Base-by-base conservation (phyloP, 2,329 filamentous ascomycete genomes). In the Epichloe gansuensis region DNA sequence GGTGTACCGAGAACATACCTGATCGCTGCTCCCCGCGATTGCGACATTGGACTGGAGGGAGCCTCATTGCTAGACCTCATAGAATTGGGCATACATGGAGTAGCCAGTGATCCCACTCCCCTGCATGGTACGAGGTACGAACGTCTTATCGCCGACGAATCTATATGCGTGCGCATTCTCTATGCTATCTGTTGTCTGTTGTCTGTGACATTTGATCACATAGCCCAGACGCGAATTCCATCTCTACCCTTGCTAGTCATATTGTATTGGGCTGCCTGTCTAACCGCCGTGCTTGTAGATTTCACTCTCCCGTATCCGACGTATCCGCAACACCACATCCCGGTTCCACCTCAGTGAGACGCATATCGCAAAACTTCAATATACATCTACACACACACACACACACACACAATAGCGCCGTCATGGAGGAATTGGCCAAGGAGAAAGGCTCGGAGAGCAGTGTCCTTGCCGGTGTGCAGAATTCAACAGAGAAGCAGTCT, bases 401-500 rank as follows among this genome's bases (percentile, higher is more conserved):
- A 17, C 11, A 7, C 7, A 31, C 28, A 37, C 34, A 23, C n/a
- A 37, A 23, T 34, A 23, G 23, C 45, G 11, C 23, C 41, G 35
- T 44, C 55, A 67, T 67, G 65, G 57, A 60, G 50, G 56, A 60
- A 48, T 49, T 56, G 42, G 57, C 58, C 38, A 56, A 59, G 52
- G 46, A 55, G 52, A 58, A 59, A 34, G 49, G 57, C 48, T 53
- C 60, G 51, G 64, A 63, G 46, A 55, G 52, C 47, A 56, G 44
- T 54, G 58, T 62, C 17, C 62, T 69, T 43, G 60, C 59, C 48
- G 63, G 60, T 43, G 43, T 64, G 49, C 52, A 47, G 15, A 48
- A 54, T 15, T 49, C 59, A 13, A 52, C 56, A 15, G 54, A 60
- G 37, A 56, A 59, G 44, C 48, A 49, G 28, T 51, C 56, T 11